Conservation (phyloP, 352 stramenopile genomes). For the Paralagenidium karlingii region DNA sequence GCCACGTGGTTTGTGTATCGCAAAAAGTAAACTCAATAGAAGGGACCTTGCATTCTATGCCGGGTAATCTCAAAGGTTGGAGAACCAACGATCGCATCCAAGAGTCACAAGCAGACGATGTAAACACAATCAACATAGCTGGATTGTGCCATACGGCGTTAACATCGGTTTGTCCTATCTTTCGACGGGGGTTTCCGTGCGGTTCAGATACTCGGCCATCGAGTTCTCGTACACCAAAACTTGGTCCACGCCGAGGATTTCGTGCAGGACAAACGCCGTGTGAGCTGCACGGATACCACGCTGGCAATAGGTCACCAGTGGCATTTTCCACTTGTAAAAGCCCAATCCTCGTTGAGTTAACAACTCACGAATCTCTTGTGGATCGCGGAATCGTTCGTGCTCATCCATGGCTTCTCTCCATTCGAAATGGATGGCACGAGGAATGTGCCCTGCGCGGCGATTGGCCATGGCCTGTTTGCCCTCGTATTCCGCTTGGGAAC, state of each 20-base stretch:
- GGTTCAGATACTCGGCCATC: conserved; percentile 73
- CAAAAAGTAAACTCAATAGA: conserved; percentile 32
- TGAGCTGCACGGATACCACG: conserved; percentile 51
- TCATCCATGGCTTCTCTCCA: conserved; percentile 49
- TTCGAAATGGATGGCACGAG: conserved; percentile 58
- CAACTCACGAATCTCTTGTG: conserved; percentile 30
- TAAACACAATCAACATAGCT: too few relatives aligned
- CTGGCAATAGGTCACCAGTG: conserved; percentile 68
- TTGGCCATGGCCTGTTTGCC: too few relatives aligned
- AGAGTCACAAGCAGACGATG: too few relatives aligned
- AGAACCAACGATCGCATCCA: too few relatives aligned
- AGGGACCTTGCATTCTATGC: too few relatives aligned
- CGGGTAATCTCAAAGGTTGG: too few relatives aligned
- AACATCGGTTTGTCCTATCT: neutral
- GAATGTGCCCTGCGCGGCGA: conserved; percentile 52
- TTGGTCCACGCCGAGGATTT: conserved; percentile 31
- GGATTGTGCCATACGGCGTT: too few relatives aligned
- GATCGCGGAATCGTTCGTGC: conserved; percentile 48
- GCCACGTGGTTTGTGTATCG: conserved; percentile 45
- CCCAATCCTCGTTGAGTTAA: too few relatives aligned
- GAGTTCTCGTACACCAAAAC: conserved; percentile 64
- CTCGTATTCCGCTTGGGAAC: conserved; percentile 20
- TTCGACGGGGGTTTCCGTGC: conserved; percentile 39
- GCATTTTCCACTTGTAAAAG: conserved; percentile 17
- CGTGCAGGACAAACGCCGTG: conserved; percentile 52